Conservation (phyloP, 2,329 filamentous ascomycete species). For the Claviceps purpurea region DNA sequence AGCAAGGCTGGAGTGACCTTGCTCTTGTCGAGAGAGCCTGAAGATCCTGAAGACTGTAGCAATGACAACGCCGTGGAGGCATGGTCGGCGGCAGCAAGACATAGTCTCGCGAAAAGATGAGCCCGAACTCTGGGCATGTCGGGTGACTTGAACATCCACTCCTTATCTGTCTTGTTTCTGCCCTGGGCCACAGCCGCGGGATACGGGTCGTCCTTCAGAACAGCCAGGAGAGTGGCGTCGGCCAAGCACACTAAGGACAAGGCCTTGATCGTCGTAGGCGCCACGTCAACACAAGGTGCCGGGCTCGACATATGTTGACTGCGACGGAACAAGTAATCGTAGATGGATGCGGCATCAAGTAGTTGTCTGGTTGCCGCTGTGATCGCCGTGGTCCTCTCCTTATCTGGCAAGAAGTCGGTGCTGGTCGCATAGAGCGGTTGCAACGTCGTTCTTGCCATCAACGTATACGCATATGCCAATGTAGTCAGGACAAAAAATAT, state of each 20-base stretch:
- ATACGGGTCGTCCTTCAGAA: conserved; percentile 91
- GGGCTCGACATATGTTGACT: conserved; percentile 28
- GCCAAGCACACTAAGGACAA: conserved; percentile 60
- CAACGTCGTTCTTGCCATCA: conserved; percentile 59
- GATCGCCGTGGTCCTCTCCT: conserved; percentile 58
- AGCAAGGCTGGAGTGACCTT: conserved; percentile 53
- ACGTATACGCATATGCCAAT: conserved; percentile 59
- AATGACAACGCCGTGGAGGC: conserved; percentile 56
- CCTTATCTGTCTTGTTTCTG: conserved; percentile 68
- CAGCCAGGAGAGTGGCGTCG: conserved; percentile 79
- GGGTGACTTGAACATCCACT: conserved; percentile 94
- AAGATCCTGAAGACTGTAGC: conserved; percentile 24
- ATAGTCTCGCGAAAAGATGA: conserved; percentile 76
- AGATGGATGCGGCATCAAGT: conserved; percentile 65
- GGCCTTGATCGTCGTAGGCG: conserved; percentile 37
- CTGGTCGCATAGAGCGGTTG: conserved; percentile 58
- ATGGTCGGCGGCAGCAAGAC: conserved; percentile 78
- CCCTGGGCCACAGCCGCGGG: conserved; percentile 68
- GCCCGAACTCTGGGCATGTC: conserved; percentile 81
- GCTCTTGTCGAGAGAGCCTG: conserved; percentile 15
- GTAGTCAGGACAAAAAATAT: conserved; percentile 66
- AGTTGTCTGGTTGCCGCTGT: conserved; percentile 64
- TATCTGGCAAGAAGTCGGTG: conserved; percentile 43
- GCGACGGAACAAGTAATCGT: conserved; percentile 53
- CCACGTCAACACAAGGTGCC: conserved; percentile 39